A percentile compares a stretch with the other conserved stretches of the same genome.
Conservation (phyloP, 805 yeast genomes). For the Candida xiaguanensis region DNA sequence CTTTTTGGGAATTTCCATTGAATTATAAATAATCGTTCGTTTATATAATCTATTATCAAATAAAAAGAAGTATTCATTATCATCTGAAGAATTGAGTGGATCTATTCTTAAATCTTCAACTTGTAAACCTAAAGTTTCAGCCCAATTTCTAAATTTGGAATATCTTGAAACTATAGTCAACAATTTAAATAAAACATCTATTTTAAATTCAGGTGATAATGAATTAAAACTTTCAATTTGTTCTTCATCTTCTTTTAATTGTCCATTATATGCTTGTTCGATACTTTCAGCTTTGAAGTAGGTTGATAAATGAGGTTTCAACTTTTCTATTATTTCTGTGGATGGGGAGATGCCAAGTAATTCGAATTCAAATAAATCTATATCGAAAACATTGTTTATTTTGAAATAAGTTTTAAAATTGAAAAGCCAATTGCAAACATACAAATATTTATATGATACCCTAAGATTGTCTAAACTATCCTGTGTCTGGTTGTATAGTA, state of each 20-base stretch:
- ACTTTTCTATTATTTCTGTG: constrained; percentile 30
- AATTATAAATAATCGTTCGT: constrained; percentile 22
- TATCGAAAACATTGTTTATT: constrained; percentile 52
- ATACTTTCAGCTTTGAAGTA: constrained; percentile 34
- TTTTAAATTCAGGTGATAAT: constrained; percentile 43
- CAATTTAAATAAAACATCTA: constrained; percentile 46
- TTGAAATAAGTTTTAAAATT: constrained; percentile 50
- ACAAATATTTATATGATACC: constrained; percentile 20
- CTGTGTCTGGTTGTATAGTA: constrained; percentile 16
- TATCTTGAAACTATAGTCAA: constrained; percentile 40
- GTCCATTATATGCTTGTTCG: constrained; percentile 28
- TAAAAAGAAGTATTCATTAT: constrained; percentile 34
- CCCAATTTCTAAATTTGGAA: constrained; percentile 45
- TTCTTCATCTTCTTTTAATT: constrained; percentile 27
- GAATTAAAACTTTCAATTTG: constrained; percentile 30
- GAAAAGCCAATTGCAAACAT: constrained; percentile 52
- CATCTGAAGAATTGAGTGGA: constrained; percentile 11
- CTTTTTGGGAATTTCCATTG: constrained; percentile 31
- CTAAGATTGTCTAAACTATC: constrained; percentile 14
- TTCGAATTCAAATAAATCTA: constrained; percentile 61
- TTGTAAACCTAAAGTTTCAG: constrained; percentile 34
- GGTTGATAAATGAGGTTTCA: constrained; percentile 41
- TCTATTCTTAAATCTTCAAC: constrained; percentile 22
- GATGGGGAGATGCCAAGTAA: constrained; percentile 24
- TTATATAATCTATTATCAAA: constrained; percentile 54